Evolutionary conservation across 169 alveolate species (phyloP).

Genomic region (Eimeria falciformis): DNA sequence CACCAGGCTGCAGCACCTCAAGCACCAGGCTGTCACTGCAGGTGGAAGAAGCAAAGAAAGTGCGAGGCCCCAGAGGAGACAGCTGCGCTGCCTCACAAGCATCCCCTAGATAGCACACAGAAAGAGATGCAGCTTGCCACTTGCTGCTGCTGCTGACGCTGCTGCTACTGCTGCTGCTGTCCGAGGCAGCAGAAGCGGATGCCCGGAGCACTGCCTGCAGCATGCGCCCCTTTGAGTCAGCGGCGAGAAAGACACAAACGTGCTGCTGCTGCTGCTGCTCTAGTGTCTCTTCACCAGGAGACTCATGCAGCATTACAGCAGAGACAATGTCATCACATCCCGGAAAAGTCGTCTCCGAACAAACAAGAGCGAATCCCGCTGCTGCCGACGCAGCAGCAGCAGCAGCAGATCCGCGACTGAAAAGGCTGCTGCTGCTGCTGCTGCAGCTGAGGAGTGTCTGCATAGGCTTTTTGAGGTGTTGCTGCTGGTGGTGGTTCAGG

Average conservation of each 20-base stretch:
- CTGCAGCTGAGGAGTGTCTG: constrained; percentile 43
- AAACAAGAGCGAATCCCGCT: neutral
- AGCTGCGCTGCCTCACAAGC: constrained; percentile 53
- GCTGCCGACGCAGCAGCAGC: constrained; percentile 22
- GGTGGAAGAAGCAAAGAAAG: constrained; percentile 51
- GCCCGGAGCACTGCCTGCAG: constrained; percentile 32
- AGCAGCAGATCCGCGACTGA: neutral
- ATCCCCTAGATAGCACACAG: constrained; percentile 37
- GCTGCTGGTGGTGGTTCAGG: neutral
- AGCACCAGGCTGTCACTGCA: constrained; percentile 47
- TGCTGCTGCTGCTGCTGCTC: constrained; percentile 57
- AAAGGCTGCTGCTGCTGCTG: constrained; percentile 38
- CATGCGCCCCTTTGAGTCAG: constrained; percentile 21
- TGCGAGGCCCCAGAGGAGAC: constrained; percentile 22
- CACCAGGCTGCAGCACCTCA: neutral
- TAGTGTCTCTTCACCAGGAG: constrained; percentile 27
- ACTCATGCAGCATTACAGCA: constrained; percentile 30
- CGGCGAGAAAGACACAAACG: constrained; percentile 5
- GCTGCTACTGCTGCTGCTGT: constrained; percentile 57
- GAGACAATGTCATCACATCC: constrained; percentile 54
- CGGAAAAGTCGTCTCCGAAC: constrained; percentile 36
- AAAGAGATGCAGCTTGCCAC: constrained; percentile 3
- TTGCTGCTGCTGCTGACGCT: constrained; percentile 41
- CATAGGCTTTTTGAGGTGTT: neutral
- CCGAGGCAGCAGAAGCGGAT: neutral